Evolutionary conservation across 2,329 filamentous ascomycete species (phyloP).

Genomic region (Botrytis cinerea): DNA sequence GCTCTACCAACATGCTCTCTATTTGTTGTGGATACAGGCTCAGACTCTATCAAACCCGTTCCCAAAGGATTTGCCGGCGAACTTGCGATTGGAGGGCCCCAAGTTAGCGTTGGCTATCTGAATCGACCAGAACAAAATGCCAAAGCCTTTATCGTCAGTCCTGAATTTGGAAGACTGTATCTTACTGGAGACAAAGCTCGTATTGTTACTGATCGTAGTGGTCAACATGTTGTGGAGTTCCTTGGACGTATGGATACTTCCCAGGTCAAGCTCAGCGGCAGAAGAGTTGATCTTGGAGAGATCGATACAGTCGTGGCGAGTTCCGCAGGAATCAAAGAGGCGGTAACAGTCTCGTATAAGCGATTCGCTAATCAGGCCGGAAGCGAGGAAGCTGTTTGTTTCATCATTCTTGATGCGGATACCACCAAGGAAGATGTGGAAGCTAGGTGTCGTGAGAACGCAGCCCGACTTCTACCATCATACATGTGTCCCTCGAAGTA

Average conservation of each 20-base stretch:
- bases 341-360: slow-evolving; percentile 18
- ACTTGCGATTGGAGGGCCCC: slow-evolving; percentile 26
- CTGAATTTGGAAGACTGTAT: slow-evolving; percentile 48
- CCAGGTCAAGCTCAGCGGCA: slow-evolving; percentile 66
- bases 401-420: background rate
- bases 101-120: slow-evolving; percentile 27
- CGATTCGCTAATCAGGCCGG: slow-evolving; percentile 11
- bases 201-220: slow-evolving; percentile 55
- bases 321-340: background rate
- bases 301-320: slow-evolving; percentile 44
- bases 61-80: slow-evolving; percentile 26
- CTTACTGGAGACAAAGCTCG: slow-evolving; percentile 44
- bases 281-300: slow-evolving; percentile 63
- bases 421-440: background rate
- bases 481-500: slow-evolving; percentile 19
- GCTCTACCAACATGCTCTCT: slow-evolving; percentile 9
- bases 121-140: slow-evolving; percentile 24
- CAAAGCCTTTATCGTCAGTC: slow-evolving; percentile 29
- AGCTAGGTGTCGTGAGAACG: background rate
- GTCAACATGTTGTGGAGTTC: slow-evolving; percentile 52
- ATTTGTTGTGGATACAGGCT: background rate
- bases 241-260: slow-evolving; percentile 60
- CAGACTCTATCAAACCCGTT: slow-evolving; percentile 25
- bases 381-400: slow-evolving; percentile 18
- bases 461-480: background rate